These are phyloP conservation scores for Sclerotinia subarctica DNA, from an alignment of 2,329 filamentous ascomycete genomes.

Conservation along the genomic window DNA sequence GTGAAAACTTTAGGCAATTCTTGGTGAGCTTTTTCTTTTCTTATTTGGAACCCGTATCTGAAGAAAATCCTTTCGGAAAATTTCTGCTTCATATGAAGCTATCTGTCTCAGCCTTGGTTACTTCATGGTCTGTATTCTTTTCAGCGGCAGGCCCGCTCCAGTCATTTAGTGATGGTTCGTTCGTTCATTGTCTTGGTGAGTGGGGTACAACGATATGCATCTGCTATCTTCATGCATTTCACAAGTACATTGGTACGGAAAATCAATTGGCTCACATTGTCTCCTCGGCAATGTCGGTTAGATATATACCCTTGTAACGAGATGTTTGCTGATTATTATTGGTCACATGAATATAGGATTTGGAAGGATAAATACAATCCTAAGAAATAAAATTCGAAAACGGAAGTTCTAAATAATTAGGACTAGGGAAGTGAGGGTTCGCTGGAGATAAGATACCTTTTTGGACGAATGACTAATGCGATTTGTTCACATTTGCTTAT, in stretches of 20 bases:
- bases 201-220: conserved; percentile 19
- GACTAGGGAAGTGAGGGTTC: background rate
- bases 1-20: conserved; percentile 90
- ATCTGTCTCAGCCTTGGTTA: conserved; percentile 9
- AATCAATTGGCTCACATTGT: conserved; percentile 17
- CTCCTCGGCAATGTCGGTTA: conserved; percentile 19
- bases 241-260: conserved; percentile 13
- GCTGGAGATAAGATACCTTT: conserved; percentile 1
- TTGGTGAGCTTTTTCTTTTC: conserved; percentile 62
- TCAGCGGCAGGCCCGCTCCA: conserved; percentile 14
- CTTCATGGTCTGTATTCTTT: conserved; percentile 3
- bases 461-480: conserved; percentile 11
- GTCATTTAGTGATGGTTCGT: conserved; percentile 25
- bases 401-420: conserved; percentile 2
- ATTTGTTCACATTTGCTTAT: conserved; percentile 7
- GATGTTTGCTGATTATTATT: conserved; percentile 11
- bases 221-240: conserved; percentile 7
- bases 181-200: conserved; percentile 24
- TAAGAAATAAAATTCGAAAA: conserved; percentile 28
- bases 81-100: conserved; percentile 14
- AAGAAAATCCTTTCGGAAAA: background rate
- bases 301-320: conserved; percentile 9
- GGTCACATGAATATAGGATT: conserved; percentile 53
- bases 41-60: background rate
- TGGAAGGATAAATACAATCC: conserved; percentile 93